Conservation (phyloP, 2,329 filamentous ascomycete species). For the Ophiostoma sp. region DNA sequence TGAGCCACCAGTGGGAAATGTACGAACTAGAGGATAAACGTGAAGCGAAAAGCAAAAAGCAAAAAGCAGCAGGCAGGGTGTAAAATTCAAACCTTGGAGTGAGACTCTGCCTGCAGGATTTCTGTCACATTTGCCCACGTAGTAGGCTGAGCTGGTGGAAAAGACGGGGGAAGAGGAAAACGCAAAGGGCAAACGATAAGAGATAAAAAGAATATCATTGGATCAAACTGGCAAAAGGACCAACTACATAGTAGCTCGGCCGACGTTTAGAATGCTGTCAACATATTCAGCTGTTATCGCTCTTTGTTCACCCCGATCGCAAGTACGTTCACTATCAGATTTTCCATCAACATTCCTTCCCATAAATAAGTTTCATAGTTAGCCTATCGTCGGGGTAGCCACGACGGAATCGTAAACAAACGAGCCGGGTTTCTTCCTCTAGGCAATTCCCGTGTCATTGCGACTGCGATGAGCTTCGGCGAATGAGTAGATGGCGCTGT, state of each 20-base stretch:
- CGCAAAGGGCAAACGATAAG: not conserved
- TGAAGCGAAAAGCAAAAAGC: not conserved
- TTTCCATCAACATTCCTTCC: not conserved
- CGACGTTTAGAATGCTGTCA: not conserved
- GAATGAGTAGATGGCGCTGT: not conserved
- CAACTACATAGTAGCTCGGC: not conserved
- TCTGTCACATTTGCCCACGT: not conserved
- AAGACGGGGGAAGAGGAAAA: not conserved
- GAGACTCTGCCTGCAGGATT: not conserved
- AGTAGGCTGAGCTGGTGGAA: not conserved
- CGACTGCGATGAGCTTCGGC: not conserved
- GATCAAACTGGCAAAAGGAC: not conserved
- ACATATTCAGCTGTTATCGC: not conserved
- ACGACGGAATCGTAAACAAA: not conserved
- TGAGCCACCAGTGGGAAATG: not conserved
- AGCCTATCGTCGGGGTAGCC: not conserved
- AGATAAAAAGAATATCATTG: not conserved
- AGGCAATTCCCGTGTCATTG: not conserved
- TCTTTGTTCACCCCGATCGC: not conserved
- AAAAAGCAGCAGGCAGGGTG: not conserved
- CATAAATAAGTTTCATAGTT: not conserved
- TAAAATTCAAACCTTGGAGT: not conserved
- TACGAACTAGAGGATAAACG: not conserved
- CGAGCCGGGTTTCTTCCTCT: not conserved
- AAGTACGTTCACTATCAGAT: not conserved